phyloP scores from a whole-genome alignment of 2,329 filamentous ascomycete genomes.

The Tothia fuscella region DNA sequence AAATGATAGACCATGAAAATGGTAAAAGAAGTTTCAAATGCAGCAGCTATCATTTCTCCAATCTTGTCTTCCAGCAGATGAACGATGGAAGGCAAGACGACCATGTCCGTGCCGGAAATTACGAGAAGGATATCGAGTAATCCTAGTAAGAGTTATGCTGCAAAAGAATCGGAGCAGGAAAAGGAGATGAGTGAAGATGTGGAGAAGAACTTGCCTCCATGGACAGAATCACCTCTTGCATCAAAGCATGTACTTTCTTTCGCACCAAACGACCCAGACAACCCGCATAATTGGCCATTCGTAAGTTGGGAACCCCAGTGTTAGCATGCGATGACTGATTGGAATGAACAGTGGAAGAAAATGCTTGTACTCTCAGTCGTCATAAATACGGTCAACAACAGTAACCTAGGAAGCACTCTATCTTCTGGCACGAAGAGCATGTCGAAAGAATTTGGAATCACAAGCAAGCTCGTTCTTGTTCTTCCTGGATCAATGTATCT shows the following conservation, averaged over 20 bases:
- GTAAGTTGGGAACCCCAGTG: neutral
- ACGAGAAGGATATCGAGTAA: too few species aligned
- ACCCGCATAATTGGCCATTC: slow-evolving; percentile 8
- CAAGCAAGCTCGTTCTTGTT: slow-evolving; percentile 14
- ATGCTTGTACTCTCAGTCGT: neutral
- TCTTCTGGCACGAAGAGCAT: slow-evolving; percentile 6
- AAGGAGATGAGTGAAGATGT: too few species aligned
- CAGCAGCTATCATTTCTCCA: too few species aligned
- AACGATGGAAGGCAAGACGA: too few species aligned
- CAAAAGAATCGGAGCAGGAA: too few species aligned
- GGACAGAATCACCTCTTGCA: too few species aligned
- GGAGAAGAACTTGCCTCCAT: too few species aligned
- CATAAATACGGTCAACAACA: slow-evolving; percentile 4
- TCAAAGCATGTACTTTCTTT: slow-evolving; percentile 2
- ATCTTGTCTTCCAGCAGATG: too few species aligned
- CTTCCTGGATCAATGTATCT: slow-evolving; percentile 16
- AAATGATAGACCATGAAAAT: too few species aligned
- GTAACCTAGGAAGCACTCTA: slow-evolving; percentile 3
- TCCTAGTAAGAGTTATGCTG: too few species aligned
- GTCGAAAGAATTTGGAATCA: slow-evolving; percentile 16
- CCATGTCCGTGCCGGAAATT: too few species aligned
- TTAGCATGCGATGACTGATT: neutral
- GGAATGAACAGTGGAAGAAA: neutral
- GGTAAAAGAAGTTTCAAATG: too few species aligned
- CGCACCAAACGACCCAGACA: slow-evolving; percentile 7